phyloP scores from a whole-genome alignment of 306 rosid species.

The Sindora glabra region DNA sequence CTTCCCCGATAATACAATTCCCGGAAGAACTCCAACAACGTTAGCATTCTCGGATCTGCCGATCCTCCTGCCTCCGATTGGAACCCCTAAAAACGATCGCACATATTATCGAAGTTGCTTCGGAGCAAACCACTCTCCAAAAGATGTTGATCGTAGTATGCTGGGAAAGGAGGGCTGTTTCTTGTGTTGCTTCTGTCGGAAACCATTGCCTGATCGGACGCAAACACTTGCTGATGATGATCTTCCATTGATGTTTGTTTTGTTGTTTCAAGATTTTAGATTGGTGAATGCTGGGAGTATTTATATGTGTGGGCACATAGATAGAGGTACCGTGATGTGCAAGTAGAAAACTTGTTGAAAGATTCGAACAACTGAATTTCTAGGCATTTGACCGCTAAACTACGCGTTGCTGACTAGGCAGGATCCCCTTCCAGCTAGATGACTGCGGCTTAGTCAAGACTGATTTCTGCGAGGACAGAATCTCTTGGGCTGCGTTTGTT shows the following conservation, averaged over 20 bases:
- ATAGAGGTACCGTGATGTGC: neutral
- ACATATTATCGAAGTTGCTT: neutral
- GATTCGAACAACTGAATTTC: neutral
- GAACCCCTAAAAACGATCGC: constrained; percentile 12
- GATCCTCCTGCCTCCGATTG: constrained; percentile 10
- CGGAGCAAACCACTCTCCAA: constrained; percentile 9
- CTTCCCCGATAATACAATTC: constrained; percentile 23
- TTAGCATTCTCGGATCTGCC: constrained; percentile 19
- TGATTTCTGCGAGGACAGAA: too few relatives aligned
- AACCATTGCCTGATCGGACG: neutral
- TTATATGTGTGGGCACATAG: neutral
- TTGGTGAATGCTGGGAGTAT: neutral
- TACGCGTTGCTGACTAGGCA: neutral
- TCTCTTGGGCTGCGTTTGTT: too few relatives aligned
- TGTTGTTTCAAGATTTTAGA: too few relatives aligned
- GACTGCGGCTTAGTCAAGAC: neutral
- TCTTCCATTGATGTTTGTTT: neutral
- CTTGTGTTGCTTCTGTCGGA: neutral
- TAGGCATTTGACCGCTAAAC: neutral
- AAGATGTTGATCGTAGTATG: neutral
- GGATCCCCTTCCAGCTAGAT: neutral
- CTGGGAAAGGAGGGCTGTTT: neutral
- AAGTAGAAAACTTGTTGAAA: neutral
- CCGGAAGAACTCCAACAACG: constrained; percentile 33
- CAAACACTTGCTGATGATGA: neutral